Evolutionary conservation across 306 rosid species (phyloP).

Genomic region (Vigna unguiculata): DNA sequence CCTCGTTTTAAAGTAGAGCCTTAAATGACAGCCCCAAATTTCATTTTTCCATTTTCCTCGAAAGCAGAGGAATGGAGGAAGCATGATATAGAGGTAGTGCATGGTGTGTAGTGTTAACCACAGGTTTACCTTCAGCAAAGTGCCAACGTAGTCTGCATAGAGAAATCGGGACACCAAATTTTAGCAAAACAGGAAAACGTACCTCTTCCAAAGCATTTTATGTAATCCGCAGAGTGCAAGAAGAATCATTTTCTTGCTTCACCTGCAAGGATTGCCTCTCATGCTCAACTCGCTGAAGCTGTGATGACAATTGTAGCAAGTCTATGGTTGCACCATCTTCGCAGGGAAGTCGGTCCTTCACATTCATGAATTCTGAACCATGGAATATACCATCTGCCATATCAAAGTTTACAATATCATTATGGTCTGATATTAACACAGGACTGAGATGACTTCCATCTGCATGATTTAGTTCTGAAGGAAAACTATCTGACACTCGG

Average conservation of each 20-base stretch:
- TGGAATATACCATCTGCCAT: conserved; percentile 66
- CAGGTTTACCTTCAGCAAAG: conserved; percentile 3
- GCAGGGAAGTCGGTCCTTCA: conserved; percentile 55
- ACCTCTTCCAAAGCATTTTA: conserved; percentile 54
- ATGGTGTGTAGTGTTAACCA: not conserved
- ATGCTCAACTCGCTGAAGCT: conserved; percentile 86
- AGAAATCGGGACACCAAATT: not conserved
- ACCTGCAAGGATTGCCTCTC: conserved; percentile 67
- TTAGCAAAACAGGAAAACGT: conserved; percentile 5
- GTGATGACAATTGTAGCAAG: conserved; percentile 84
- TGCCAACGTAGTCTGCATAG: not conserved
- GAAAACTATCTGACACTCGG: conserved; percentile 56
- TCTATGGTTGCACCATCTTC: conserved; percentile 71
- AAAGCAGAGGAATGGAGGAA: conserved; percentile 20
- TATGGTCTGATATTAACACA: conserved; percentile 54
- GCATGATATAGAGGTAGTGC: conserved; percentile 24
- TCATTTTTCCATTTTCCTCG: conserved; percentile 14
- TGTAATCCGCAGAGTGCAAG: conserved; percentile 65
- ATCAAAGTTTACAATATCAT: conserved; percentile 61
- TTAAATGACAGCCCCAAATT: not conserved
- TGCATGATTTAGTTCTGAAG: conserved; percentile 55
- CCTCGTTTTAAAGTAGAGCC: not conserved
- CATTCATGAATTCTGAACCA: conserved; percentile 54
- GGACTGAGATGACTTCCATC: conserved; percentile 60
- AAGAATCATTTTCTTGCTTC: conserved; percentile 67